Evolutionary conservation across 1,284 basidiomycete genomes (phyloP), one percentile per base, ranked within the genome.

Genomic region (Cryptococcus sp.): DNA sequence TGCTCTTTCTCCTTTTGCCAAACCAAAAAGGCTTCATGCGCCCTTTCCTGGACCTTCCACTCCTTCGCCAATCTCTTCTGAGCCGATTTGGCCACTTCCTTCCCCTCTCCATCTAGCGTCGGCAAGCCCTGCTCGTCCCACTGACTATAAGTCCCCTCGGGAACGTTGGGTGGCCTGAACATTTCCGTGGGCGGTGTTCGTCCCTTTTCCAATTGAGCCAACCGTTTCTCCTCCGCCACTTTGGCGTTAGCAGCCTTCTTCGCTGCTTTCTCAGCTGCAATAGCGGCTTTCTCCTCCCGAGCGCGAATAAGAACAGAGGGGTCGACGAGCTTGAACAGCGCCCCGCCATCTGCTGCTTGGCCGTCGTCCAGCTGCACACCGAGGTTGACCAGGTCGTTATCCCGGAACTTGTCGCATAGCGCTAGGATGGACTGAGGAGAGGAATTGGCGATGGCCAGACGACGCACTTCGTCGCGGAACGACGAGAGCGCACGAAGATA

Each of bases 341-440:
- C 93, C 68, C 87, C 87, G n/a, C 93, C 93, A 81, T 93, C 93
- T 81, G 70, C 65, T 19, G 93, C 92, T 81, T 93, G 91, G 79
- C 76, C 74, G 57, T 99, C 96, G 73, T 99, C 96, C 45, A 99
- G 82, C 11, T 93, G 93, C 5, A 99, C 91, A 16, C 96, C 96
- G 54, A 99, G 82, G 23, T 93, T 89, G 47, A 95, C 88, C 42
- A 98, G 82, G 72, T 97, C 94, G 42, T 85, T 82, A 76, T 99
- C 96, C 25, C 96, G 86, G 61, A 99, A 84, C 60, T 86, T 87
- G 80, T 99, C 96, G 71, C 87, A 93, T 40, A 95, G 84, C 22
- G 85, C 82, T 23, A 79, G 58, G 57, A 95, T 90, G 58, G 92
- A 89, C 4, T 48, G 35, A 22, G 69, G 56, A 3, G 88, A 84